Conservation (phyloP, 495 filamentous ascomycete species). For the Neurospora sp. region DNA sequence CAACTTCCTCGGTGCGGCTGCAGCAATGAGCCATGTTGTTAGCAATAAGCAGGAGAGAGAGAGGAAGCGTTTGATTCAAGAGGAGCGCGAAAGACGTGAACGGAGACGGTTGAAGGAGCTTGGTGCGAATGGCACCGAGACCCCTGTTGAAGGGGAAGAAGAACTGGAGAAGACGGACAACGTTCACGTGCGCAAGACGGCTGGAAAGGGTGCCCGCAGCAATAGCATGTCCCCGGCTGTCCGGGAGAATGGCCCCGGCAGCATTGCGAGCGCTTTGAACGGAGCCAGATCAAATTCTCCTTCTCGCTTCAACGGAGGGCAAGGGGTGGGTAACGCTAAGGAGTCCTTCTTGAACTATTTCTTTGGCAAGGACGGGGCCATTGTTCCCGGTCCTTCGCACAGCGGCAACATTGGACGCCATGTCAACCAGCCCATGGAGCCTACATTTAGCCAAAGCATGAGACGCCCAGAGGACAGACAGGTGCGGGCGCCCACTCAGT, state of each 20-base stretch:
- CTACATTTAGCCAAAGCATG: constrained; percentile 74
- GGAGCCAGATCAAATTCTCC: constrained; percentile 55
- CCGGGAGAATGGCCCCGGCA: constrained; percentile 47
- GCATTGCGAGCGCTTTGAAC: constrained; percentile 58
- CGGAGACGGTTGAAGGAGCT: constrained; percentile 71
- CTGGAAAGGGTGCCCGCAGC: constrained; percentile 54
- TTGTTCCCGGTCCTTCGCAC: constrained; percentile 30
- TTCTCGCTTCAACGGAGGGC: constrained; percentile 40
- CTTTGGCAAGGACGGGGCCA: constrained; percentile 82
- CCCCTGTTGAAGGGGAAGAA: constrained; percentile 67
- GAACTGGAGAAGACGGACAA: constrained; percentile 47
- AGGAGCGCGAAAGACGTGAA: constrained; percentile 78
- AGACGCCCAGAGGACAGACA: constrained; percentile 60
- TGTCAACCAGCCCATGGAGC: constrained; percentile 62
- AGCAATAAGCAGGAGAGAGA: constrained; percentile 90
- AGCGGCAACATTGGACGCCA: constrained; percentile 47
- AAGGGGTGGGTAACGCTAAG: constrained; percentile 39
- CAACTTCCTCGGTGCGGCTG: constrained; percentile 94
- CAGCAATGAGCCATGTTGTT: constrained; percentile 96
- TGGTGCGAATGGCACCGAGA: constrained; percentile 63
- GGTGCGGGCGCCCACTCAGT: constrained; percentile 27
- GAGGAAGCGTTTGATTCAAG: constrained; percentile 63
- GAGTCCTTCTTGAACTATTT: constrained; percentile 98
- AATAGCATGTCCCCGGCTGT: constrained; percentile 62
- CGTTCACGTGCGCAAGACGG: constrained; percentile 27